Base-by-base conservation (phyloP, 176 grass and related monocot genomes). In the Carex cristatella region DNA sequence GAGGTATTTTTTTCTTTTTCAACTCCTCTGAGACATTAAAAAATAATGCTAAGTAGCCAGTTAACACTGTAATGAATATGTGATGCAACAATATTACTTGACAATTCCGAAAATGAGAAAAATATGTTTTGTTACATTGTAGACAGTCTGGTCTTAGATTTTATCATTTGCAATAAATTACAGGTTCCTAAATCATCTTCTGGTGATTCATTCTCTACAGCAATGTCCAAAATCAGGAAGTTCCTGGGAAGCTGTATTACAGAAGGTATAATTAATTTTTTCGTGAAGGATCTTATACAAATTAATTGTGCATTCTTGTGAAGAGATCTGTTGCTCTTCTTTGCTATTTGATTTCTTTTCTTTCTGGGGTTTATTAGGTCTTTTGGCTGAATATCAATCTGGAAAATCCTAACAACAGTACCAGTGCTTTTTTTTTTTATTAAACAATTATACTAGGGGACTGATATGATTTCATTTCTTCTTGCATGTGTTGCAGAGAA, bases 161-260 rank as follows among this genome's bases (percentile, higher is more conserved):
- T 53, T 82, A 48, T 31, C 79, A 60, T 86, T 64, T 69, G 51
- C 32, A 88, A 71, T 16, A 62, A 79, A 61, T 86, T 62, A 33
- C 81, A 97, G 94, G 86, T 74, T 94, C 85, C 83, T 46, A 91
- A 69, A 88, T 65, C 84, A 83, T 91, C 85, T 83, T 91, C 92
- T 51, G 59, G 85, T 79, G 94, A 88, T 44, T 85, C 89, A 73
- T 97, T 97, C 37, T 82, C 90, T 89, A 90, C 85, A 81, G 92
- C 90, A 69, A 88, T 97, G 84, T 92, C 85, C 63, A 94, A 71
- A 59, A 90, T 91, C 81, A 86, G 88, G 46, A 90, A 89, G 16
- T 88, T 87, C 69, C 82, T 92, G 78, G 88, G 59, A 61, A 90
- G 86, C 81, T 90, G 58, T 62, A 61, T 71, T 42, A 85, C 84